Base-by-base conservation (phyloP, 2,329 filamentous ascomycete genomes). In the Talaromyces atroroseus region DNA sequence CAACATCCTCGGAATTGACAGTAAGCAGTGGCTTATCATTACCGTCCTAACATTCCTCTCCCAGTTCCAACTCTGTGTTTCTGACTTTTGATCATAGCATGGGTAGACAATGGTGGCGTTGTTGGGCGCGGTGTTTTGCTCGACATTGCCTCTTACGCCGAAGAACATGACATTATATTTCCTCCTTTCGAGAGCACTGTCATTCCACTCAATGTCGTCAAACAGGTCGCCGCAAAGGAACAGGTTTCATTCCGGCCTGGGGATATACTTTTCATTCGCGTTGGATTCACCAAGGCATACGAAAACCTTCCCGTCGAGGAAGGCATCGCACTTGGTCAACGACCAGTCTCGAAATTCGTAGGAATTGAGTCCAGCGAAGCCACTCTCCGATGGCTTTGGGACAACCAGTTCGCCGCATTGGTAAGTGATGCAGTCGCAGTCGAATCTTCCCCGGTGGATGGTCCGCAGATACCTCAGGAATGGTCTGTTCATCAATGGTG, bases 261-360 rank as follows among this genome's bases (percentile, higher is more conserved):
- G 14, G 82, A 85, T 57, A 80, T 85, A 29, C 71, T 85, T 44
- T 75, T 85, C 60, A 72, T 84, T 45, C 76, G 81, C 23, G 77
- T 77, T 0, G 82, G 81, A 8, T 83, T 78, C 69, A 75, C 74
- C 0, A 68, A 73, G 16, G 76, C 68, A 3, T 77, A 80, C 63
- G 66, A 75, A 5, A 63, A 64, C 7, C 65, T 76, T 2, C 62
- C 70, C 1, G 59, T 64, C 0, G 70, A 71, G 5, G 68, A 78
- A 46, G 57, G 48, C 6, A 44, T 50, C 47, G 57, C 57, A 2
- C 49, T 59, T 1, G 53, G 49, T 26, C 55, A 61, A 24, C 64
- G 65, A 7, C 23, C 61, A 34, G 58, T 57, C 5, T 61, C 63
- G 0, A 61, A 64, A 36, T 66, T 66, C 26, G 68, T 63, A 46